Evolutionary conservation across 768 basidiomycete species (phyloP).

Genomic region (Boletus rubroflammeus): DNA sequence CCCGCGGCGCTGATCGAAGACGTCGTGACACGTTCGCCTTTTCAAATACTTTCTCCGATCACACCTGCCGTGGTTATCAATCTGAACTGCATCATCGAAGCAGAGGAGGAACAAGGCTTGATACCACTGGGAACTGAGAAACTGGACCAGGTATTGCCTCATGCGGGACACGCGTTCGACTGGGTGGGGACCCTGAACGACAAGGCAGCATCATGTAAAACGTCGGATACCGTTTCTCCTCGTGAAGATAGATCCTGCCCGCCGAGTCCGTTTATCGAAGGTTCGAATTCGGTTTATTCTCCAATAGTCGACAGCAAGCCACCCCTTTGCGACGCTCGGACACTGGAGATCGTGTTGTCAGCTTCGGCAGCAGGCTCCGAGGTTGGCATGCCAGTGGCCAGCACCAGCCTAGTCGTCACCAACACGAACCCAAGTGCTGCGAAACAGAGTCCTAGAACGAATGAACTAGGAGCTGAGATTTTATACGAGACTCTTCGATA

Average conservation of each 20-base stretch:
- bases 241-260: background rate
- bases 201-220: too few relatives aligned
- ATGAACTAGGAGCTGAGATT: background rate
- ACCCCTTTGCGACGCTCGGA: background rate
- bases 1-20: slow-evolving; percentile 2
- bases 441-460: background rate
- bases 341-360: background rate
- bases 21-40: slow-evolving; percentile 12
- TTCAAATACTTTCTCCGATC: background rate
- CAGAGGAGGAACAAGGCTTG: background rate
- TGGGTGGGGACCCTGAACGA: background rate
- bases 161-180: background rate
- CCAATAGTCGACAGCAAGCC: background rate
- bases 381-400: background rate
- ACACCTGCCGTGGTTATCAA: slow-evolving; percentile 6
- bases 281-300: background rate
- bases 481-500: slow-evolving; percentile 1
- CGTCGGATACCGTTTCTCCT: background rate
- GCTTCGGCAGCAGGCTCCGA: background rate
- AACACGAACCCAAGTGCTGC: background rate
- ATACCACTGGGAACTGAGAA: background rate
- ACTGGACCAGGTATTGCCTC: background rate
- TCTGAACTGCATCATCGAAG: background rate
- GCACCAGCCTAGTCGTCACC: background rate
- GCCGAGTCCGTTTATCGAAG: background rate